phyloP scores from a whole-genome alignment of 2,329 filamentous ascomycete species.

The Botrytis elliptica region DNA sequence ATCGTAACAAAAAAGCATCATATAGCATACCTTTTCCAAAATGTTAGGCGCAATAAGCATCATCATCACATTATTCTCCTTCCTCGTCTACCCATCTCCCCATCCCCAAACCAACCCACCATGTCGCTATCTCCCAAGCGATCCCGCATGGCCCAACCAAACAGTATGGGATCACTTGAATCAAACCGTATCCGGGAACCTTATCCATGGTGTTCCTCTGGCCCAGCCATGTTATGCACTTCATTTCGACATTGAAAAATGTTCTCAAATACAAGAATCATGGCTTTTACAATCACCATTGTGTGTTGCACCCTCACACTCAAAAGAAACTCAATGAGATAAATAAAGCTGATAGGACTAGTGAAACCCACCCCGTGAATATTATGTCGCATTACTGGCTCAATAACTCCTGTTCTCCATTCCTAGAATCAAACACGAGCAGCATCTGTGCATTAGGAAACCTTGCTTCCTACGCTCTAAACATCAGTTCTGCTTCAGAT shows the following conservation, averaged over 20 bases:
- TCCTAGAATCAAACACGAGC: slow-evolving; percentile 36
- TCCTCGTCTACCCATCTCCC: neutral
- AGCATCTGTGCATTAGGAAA: slow-evolving; percentile 38
- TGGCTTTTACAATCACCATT: neutral
- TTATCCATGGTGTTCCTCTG: slow-evolving; percentile 21
- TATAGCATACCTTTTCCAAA: neutral
- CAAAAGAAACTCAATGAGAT: neutral
- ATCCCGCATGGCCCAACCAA: slow-evolving; percentile 21
- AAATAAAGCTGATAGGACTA: neutral
- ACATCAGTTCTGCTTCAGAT: slow-evolving; percentile 9
- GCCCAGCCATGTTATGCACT: slow-evolving; percentile 19
- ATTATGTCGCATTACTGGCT: slow-evolving; percentile 44
- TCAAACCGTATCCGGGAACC: slow-evolving; percentile 17
- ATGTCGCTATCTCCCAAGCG: slow-evolving; percentile 21
- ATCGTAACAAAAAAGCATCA: neutral
- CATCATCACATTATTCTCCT: neutral
- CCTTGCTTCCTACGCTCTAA: slow-evolving; percentile 28
- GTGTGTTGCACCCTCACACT: neutral
- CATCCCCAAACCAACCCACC: neutral
- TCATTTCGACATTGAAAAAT: slow-evolving; percentile 5
- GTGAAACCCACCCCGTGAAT: slow-evolving; percentile 41
- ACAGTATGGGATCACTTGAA: slow-evolving; percentile 23
- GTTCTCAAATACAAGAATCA: slow-evolving; percentile 11
- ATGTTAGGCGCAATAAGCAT: neutral
- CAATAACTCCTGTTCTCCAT: slow-evolving; percentile 31